Percentiles rank a stretch among this genome's conserved stretches.
These are phyloP conservation scores for Sistotremastrum suecicum DNA, from an alignment of 768 basidiomycete genomes.

Conservation along the genomic window DNA sequence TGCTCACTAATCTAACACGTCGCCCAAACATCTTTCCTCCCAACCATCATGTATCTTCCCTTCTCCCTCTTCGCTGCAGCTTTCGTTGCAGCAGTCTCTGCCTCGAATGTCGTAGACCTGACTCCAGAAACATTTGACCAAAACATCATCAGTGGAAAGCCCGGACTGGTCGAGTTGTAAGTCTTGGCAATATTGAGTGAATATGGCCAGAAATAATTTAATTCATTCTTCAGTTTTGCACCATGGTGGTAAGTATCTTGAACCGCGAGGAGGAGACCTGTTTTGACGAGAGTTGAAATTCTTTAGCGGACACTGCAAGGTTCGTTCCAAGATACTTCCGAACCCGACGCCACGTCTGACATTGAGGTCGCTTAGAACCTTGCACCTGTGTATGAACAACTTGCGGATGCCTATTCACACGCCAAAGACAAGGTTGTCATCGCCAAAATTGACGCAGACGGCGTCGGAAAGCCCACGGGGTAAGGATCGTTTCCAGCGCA, in stretches of 20 bases:
- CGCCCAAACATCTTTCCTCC: neutral
- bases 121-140: constrained; percentile 60
- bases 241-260: constrained; percentile 64
- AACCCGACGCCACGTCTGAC: neutral
- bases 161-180: constrained; percentile 85
- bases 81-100: constrained; percentile 38
- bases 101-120: constrained; percentile 80
- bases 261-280: neutral
- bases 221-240: constrained; percentile 43
- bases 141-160: constrained; percentile 63
- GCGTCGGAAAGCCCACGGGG: constrained; percentile 64
- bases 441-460: constrained; percentile 90
- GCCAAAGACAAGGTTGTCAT: constrained; percentile 73
- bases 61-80: constrained; percentile 41
- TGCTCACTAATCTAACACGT: neutral
- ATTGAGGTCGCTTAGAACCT: constrained; percentile 45
- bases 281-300: neutral
- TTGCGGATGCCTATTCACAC: constrained; percentile 74
- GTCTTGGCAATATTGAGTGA: constrained; percentile 18
- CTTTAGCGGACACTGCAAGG: constrained; percentile 76
- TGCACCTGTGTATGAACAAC: constrained; percentile 76
- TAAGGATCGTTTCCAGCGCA: constrained; percentile 9
- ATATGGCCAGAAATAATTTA: neutral
- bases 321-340: constrained; percentile 15
- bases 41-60: constrained; percentile 41